Evolutionary conservation across 176 grass and related monocot species (phyloP), one percentile per base, ranked within the genome.

Genomic region (Eragrostis nindensis): DNA sequence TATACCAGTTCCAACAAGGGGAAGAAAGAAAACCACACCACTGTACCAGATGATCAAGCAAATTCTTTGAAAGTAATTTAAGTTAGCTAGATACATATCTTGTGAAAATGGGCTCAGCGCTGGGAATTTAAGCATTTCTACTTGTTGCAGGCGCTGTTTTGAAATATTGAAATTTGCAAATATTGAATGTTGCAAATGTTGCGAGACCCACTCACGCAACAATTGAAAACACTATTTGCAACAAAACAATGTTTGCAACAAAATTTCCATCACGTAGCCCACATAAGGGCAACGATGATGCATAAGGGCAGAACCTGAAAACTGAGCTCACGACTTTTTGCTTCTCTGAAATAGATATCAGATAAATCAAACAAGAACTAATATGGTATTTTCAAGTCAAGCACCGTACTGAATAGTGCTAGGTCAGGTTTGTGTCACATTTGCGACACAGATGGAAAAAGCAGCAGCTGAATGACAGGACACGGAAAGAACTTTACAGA

Each of bases 341-440:
- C 32, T 76, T 63, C n/a, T 70, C 18, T 2, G 16, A 44, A 47
- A 56, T 43, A 56, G 30, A 75, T 44, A 44, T 7, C 6, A 42
- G 44, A 85, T 44, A 15, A 52, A 69, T 75, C 40, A 27, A 87
- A 38, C 73, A 57, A 52, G 29, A 61, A 76, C 48, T 32, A 80
- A 40, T n/a, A 62, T 63, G 47, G 19, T 29, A 49, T 29, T 30
- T 62, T 49, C 41, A 81, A 56, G 41, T n/a, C 62, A 68, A 43
- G 46, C 40, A 14, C 27, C 38, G 21, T n/a, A 46, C 21, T 77
- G 40, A 79, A 77, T 30, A 77, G 54, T 77, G 48, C 10, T 43
- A 70, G n/a, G 24, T 77, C 63, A 36, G 24, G 14, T 71, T 65
- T 64, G 41, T 15, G 44, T 65, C 71, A 55, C 53, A 76, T n/a